A percentile compares a stretch with the other conserved stretches of the same genome.
Evolutionary conservation across 2,329 filamentous ascomycete genomes (phyloP).

Genomic region (Rhinocladiella mackenziei): DNA sequence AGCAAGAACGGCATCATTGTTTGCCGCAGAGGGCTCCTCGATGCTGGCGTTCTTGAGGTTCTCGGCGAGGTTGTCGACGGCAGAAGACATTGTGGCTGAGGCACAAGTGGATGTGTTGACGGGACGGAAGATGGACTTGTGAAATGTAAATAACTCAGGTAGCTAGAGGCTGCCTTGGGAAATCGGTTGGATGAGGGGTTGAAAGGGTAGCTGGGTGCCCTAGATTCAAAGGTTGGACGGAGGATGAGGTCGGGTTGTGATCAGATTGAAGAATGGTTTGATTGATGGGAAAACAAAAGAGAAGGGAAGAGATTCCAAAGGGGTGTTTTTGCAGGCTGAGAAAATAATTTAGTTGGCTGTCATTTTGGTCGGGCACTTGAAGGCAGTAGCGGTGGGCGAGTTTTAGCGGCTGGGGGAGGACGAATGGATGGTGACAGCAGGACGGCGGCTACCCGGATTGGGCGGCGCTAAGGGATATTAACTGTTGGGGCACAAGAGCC

Average conservation of each 20-base stretch:
- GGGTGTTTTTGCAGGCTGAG: constrained; percentile 20
- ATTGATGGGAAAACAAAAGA: constrained; percentile 25
- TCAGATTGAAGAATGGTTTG: constrained; percentile 28
- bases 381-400: constrained; percentile 21
- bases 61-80: constrained; percentile 65
- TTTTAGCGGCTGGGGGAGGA: constrained; percentile 19
- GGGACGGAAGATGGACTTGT: constrained; percentile 36
- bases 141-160: constrained; percentile 62
- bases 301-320: constrained; percentile 18
- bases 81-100: constrained; percentile 71
- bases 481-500: neutral
- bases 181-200: constrained; percentile 57
- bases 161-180: constrained; percentile 46
- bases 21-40: constrained; percentile 60
- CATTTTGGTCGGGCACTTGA: constrained; percentile 4
- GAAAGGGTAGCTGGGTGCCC: constrained; percentile 85
- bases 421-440: constrained; percentile 12
- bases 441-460: constrained; percentile 9
- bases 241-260: constrained; percentile 28
- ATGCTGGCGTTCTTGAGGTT: constrained; percentile 64
- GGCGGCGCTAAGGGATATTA: constrained; percentile 1
- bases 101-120: constrained; percentile 37
- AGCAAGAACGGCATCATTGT: constrained; percentile 88
- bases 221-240: constrained; percentile 53
- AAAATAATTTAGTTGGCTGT: constrained; percentile 16